Percentiles rank a stretch among this genome's conserved stretches.
Evolutionary conservation across 1,139 yeast species (phyloP).

Genomic region (Debaryomyces fabryi): DNA sequence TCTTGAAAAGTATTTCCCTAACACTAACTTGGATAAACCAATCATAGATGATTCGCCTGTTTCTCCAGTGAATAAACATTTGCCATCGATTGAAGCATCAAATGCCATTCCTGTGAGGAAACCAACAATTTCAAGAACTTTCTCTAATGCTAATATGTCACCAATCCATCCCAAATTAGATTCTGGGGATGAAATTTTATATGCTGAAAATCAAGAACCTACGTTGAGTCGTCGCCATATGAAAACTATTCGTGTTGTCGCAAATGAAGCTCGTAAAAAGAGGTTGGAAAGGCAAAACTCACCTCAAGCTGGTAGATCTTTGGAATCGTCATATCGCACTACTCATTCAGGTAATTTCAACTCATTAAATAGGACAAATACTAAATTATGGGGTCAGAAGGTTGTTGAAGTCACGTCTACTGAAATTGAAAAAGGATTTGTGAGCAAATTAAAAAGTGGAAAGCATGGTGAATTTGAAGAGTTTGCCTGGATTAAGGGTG

Average conservation of each 20-base stretch:
- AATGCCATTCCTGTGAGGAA: constrained; percentile 21
- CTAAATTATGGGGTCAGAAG: constrained; percentile 97
- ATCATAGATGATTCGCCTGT: constrained; percentile 80
- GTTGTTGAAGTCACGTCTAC: constrained; percentile 88
- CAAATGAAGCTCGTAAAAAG: constrained; percentile 78
- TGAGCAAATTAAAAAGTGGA: constrained; percentile 61
- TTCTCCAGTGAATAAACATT: constrained; percentile 42
- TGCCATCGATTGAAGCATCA: constrained; percentile 7
- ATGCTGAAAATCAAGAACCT: constrained; percentile 33
- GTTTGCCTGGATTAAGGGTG: constrained; percentile 98
- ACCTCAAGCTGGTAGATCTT: neutral
- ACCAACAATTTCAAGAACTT: constrained; percentile 49
- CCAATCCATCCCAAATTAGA: constrained; percentile 35
- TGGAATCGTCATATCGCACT: constrained; percentile 12
- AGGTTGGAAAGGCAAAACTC: constrained; percentile 38
- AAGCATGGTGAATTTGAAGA: constrained; percentile 71
- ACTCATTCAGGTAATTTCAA: constrained; percentile 18
- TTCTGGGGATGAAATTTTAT: constrained; percentile 38
- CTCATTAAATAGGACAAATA: constrained; percentile 67
- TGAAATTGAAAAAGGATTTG: constrained; percentile 59
- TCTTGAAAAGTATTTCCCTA: constrained; percentile 88
- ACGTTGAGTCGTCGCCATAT: constrained; percentile 46
- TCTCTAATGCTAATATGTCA: constrained; percentile 50
- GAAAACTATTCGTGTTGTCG: constrained; percentile 90
- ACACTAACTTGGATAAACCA: constrained; percentile 90